Conservation (phyloP, 768 basidiomycete species). For the Tulasnella sp. region DNA sequence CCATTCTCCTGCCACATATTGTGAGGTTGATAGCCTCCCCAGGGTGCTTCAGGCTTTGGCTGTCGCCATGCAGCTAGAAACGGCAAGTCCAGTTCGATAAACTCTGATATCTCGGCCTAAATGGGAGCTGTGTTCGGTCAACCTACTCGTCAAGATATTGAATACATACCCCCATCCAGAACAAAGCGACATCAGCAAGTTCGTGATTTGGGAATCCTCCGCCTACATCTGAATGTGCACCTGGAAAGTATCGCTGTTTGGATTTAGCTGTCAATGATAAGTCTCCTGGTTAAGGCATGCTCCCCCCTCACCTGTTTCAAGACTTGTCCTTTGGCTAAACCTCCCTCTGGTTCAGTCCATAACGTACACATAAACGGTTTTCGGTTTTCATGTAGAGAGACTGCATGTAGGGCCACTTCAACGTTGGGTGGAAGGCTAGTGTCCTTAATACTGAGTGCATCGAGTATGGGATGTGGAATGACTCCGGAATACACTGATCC, state of each 20-base stretch:
- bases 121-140: not conserved
- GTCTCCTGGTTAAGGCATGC: too few species aligned
- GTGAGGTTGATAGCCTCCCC: not conserved
- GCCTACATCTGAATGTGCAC: slow-evolving; percentile 4
- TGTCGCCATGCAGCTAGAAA: not conserved
- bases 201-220: slow-evolving; percentile 10
- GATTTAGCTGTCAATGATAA: too few species aligned
- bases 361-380: not conserved
- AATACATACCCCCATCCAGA: slow-evolving; percentile 6
- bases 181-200: slow-evolving; percentile 2
- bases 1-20: not conserved
- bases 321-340: not conserved
- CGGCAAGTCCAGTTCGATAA: not conserved
- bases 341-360: not conserved
- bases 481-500: not conserved
- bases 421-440: not conserved
- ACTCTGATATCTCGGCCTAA: not conserved
- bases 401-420: slow-evolving; percentile 1
- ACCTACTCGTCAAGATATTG: not conserved
- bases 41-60: not conserved
- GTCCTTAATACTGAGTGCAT: not conserved
- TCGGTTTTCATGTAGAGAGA: slow-evolving; percentile 1
- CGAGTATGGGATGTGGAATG: not conserved
- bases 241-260: not conserved
- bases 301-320: not conserved